These are phyloP conservation scores for Exobasidium rhododendri DNA, from an alignment of 1,284 basidiomycete genomes.

Conservation along the genomic window DNA sequence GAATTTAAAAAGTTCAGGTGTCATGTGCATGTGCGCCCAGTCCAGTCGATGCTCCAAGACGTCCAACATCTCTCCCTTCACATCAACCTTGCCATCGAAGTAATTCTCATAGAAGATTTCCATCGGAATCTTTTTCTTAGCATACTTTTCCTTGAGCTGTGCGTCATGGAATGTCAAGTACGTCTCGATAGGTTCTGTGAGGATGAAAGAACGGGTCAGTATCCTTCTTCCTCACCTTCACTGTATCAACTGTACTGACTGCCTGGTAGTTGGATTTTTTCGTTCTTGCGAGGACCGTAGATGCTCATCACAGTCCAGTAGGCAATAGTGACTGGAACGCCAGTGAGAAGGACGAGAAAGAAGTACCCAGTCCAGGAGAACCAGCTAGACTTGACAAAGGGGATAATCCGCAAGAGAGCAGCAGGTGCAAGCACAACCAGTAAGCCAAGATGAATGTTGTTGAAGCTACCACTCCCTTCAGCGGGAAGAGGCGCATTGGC, in stretches of 20 bases:
- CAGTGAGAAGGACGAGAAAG: constrained; percentile 67
- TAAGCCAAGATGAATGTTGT: constrained; percentile 67
- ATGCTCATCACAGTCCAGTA: constrained; percentile 90
- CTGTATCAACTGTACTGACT: constrained; percentile 16
- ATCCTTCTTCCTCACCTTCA: neutral
- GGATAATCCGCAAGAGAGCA: constrained; percentile 47
- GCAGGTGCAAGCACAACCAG: constrained; percentile 57
- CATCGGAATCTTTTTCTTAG: constrained; percentile 87
- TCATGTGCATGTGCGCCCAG: constrained; percentile 84
- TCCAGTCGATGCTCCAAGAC: constrained; percentile 91
- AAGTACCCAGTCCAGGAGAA: constrained; percentile 50
- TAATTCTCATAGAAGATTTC: constrained; percentile 96
- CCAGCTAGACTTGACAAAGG: constrained; percentile 51
- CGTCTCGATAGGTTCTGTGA: constrained; percentile 63
- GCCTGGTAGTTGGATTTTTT: constrained; percentile 80
- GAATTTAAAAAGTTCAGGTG: constrained; percentile 85
- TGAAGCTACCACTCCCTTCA: constrained; percentile 56
- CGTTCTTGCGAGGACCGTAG: constrained; percentile 77
- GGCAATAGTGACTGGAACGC: constrained; percentile 71
- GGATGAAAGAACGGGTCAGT: neutral
- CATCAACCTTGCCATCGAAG: constrained; percentile 93
- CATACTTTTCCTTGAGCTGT: constrained; percentile 73
- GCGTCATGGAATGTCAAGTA: constrained; percentile 89
- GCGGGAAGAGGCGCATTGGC: constrained; percentile 50
- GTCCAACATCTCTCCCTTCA: constrained; percentile 91